These are phyloP conservation scores for Malassezia equina DNA, from an alignment of 1,284 basidiomycete species.

Conservation along the genomic window DNA sequence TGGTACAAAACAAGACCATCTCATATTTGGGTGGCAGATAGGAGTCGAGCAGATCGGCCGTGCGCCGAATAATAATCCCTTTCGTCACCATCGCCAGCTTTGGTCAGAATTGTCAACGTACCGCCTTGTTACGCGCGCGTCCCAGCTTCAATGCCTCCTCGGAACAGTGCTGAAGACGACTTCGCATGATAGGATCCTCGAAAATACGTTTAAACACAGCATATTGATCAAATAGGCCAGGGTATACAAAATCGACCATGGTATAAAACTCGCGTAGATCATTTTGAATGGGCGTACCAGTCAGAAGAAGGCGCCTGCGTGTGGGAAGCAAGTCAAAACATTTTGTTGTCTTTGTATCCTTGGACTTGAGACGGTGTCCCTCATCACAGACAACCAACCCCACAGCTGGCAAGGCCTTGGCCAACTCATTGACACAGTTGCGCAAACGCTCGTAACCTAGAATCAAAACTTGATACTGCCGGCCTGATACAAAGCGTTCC, in stretches of 20 bases:
- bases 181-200: constrained; percentile 78
- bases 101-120: neutral
- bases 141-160: constrained; percentile 65
- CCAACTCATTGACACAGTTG: constrained; percentile 30
- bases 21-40: constrained; percentile 82
- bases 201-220: constrained; percentile 55
- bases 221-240: constrained; percentile 60
- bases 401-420: constrained; percentile 59
- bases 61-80: constrained; percentile 81
- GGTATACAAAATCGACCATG: constrained; percentile 93
- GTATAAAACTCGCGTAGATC: constrained; percentile 89
- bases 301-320: constrained; percentile 62
- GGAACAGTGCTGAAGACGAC: constrained; percentile 67
- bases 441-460: constrained; percentile 89
- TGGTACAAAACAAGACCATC: constrained; percentile 42
- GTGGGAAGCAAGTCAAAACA: constrained; percentile 75
- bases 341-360: constrained; percentile 76
- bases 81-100: constrained; percentile 61
- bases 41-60: constrained; percentile 59
- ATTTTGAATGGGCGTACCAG: constrained; percentile 92
- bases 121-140: constrained; percentile 50
- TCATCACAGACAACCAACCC: constrained; percentile 93
- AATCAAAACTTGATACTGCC: constrained; percentile 68
- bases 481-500: constrained; percentile 44
- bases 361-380: constrained; percentile 87